Base-by-base conservation (phyloP, 1,139 yeast genomes). In the Saccharomyces hybrid region DNA sequence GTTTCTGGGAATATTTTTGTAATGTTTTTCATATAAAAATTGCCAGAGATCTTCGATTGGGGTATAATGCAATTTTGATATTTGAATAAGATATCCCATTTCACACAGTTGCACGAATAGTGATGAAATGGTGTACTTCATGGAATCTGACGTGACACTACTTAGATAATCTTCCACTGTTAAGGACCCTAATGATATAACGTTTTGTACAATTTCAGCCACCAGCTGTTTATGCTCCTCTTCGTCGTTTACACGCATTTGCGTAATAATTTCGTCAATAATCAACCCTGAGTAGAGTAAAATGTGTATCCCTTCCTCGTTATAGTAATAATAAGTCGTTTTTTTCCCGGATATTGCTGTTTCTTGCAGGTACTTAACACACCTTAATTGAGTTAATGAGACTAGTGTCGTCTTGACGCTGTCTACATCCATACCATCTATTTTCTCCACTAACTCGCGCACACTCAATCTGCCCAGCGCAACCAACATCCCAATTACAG, bases 261-360 rank as follows among this genome's bases (percentile, higher is more conserved):
- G 54, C 9, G 44, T 42, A 14, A 51, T 28, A 7, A 86, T 78
- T 54, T 77, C 76, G 48, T 79, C 72, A 42, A 88, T 76, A 57
- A 90, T 83, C 52, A 88, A 88, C 32, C 96, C 97, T 41, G 91
- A 78, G 70, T 89, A 88, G 32, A 90, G 68, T 53, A 88, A 74
- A 53, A 80, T 70, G 61, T 83, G 75, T 25, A 85, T 73, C 5
- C 96, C 96, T 28, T 75, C 77, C 59, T 83, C 84, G 62, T 85
- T 79, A 58, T 84, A 80, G 42, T 76, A 77, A 67, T 89, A 90
- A 61, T 74, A 80, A 0, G 79, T 76, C 0, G 67, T 62, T 16
- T 59, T 60, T 3, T 63, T 66, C 6, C 68, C 68, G 16, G 70
- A 69, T 5, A 70, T 64, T 13, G 70, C 60, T 0, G 72, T 68